phyloP scores from a whole-genome alignment of 306 rosid species.

The Acacia acuminata region DNA sequence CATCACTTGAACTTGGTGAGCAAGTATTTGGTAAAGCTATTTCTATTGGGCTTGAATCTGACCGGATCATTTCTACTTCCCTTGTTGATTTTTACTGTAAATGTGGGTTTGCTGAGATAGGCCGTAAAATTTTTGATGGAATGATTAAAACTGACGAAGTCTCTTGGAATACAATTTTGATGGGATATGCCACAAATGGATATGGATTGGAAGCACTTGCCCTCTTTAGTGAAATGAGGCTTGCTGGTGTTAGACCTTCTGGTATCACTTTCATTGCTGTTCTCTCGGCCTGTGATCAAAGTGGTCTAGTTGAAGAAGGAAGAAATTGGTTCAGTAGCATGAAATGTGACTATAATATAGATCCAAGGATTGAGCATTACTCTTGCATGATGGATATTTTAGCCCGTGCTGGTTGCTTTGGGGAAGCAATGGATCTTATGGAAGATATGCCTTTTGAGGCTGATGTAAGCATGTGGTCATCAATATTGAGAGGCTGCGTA shows the following conservation, averaged over 20 bases:
- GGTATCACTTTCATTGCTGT: slow-evolving; percentile 50
- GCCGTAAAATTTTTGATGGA: slow-evolving; percentile 53
- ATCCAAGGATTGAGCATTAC: slow-evolving; percentile 56
- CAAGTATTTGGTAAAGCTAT: slow-evolving; percentile 59
- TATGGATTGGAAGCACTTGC: slow-evolving; percentile 62
- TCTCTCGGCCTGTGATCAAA: slow-evolving; percentile 69
- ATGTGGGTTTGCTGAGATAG: slow-evolving; percentile 69
- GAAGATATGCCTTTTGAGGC: slow-evolving; percentile 60
- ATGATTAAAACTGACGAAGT: slow-evolving; percentile 64
- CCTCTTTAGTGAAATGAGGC: slow-evolving; percentile 62
- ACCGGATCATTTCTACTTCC: slow-evolving; percentile 59
- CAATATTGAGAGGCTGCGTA: slow-evolving; percentile 74
- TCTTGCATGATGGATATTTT: slow-evolving; percentile 75
- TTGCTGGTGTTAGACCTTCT: slow-evolving; percentile 55
- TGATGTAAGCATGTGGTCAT: slow-evolving; percentile 66
- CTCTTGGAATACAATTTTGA: slow-evolving; percentile 80
- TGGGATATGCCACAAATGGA: slow-evolving; percentile 87
- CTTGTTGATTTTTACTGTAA: slow-evolving; percentile 78
- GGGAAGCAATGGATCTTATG: slow-evolving; percentile 48
- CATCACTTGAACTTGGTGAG: slow-evolving; percentile 68
- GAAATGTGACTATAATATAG: slow-evolving; percentile 39
- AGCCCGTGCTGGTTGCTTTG: slow-evolving; percentile 63
- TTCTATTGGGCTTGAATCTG: slow-evolving; percentile 56
- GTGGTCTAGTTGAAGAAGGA: slow-evolving; percentile 78
- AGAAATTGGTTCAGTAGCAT: slow-evolving; percentile 54